A percentile compares a stretch with the other conserved stretches of the same genome.
Conservation (phyloP, 2,329 filamentous ascomycete species). For the Exserohilum turcica region DNA sequence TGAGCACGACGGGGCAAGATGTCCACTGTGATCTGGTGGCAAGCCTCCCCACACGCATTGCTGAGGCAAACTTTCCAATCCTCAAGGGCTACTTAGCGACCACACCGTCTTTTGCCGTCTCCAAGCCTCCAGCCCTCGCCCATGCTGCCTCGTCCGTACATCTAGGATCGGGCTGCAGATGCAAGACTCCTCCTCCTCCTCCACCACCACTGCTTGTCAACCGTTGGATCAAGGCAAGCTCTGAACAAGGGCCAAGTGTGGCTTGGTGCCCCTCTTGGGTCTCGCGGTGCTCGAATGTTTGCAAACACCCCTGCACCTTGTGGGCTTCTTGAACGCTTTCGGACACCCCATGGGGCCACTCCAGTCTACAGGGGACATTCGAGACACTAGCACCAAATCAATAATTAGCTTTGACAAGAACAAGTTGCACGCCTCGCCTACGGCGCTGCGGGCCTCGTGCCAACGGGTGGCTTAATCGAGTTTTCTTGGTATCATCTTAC, state of each 20-base stretch:
- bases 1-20: background rate
- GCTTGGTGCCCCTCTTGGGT: conserved; percentile 2
- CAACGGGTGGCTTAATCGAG: conserved; percentile 26
- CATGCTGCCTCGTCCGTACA: background rate
- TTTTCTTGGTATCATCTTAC: conserved; percentile 18
- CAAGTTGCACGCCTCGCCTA: conserved; percentile 18
- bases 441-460: conserved; percentile 31
- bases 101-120: background rate
- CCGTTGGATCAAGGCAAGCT: background rate
- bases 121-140: background rate
- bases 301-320: conserved; percentile 13
- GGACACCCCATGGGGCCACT: conserved; percentile 18
- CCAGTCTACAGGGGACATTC: conserved; percentile 22
- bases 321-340: conserved; percentile 18
- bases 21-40: background rate
- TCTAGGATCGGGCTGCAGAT: background rate
- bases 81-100: background rate
- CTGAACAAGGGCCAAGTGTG: conserved; percentile 4
- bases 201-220: no score
- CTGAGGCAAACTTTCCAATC: background rate
- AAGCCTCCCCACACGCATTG: background rate
- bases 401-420: background rate
- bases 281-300: conserved; percentile 9
- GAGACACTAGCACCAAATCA: background rate
- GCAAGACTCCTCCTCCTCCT: background rate